Base-by-base conservation (phyloP, 2,329 filamentous ascomycete genomes). In the Fusarium hostae region DNA sequence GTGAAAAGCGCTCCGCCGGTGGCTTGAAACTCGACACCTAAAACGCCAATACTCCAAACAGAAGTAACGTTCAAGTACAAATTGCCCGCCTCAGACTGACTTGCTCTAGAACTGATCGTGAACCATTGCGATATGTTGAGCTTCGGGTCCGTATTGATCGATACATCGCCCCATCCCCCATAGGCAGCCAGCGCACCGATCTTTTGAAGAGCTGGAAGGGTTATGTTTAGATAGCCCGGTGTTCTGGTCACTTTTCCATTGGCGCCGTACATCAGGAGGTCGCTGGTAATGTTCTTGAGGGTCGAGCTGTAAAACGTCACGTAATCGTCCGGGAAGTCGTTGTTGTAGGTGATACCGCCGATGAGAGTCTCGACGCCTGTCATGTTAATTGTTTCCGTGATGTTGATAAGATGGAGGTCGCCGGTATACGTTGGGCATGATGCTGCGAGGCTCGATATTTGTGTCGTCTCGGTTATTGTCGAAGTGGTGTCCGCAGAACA, bases 81-180 rank as follows among this genome's bases (percentile, higher is more conserved):
- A 1, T 35, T 28, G 0, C 39, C 20, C 6, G 52, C 30, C 2
- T 1, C 1, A 0, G 28, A 16, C 5, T 34, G 28, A 8, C 30
- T 48, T 0, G 18, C 7, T 13, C 22, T 30, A 34, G 50, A 28
- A 6, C 24, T 13, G 20, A 56, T 26, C 18, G 3, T 5, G 1
- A 56, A 13, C 1, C 48, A 6, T n/a, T 0, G 0, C 2, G 8
- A 1, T 3, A 35, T 2, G 5, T 47, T 18, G 0, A 56, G 52
- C 2, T 8, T 48, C 0, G 52, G 18, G 3, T 47, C 22, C 2
- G 52, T 56, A 10, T 47, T 48, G 5, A 56, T 24, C 0, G 39
- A 56, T 2, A 56, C 8, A 5, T 34, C 30, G 1, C 40, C 52
- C 52, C 52, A 56, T n/a, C 39, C 52, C 22, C 28, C 4, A 0